A percentile compares a stretch with the other conserved stretches of the same genome.
Evolutionary conservation across 306 rosid species (phyloP).

Genomic region (Phaseolus lunatus): DNA sequence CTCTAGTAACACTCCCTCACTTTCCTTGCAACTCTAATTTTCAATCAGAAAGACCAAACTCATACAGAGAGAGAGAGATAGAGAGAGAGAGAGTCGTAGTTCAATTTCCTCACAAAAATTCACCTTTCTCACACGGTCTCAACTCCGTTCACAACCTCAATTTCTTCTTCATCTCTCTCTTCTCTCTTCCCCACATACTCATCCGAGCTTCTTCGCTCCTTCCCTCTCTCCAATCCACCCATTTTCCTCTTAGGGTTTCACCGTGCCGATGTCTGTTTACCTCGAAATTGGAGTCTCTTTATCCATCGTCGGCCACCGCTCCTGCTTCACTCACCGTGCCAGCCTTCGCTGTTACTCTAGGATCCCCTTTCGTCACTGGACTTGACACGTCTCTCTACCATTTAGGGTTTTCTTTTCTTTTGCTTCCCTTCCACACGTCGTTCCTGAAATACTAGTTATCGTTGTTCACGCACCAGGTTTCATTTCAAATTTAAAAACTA

Average conservation of each 20-base stretch:
- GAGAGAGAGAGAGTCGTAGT: background rate
- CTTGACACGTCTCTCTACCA: slow-evolving; percentile 31
- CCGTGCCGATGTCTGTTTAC: slow-evolving; percentile 51
- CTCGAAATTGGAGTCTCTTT: slow-evolving; percentile 32
- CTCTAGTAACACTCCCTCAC: background rate
- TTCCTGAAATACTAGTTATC: background rate
- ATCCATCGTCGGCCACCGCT: slow-evolving; percentile 37
- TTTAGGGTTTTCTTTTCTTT: slow-evolving; percentile 16
- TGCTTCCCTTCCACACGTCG: background rate
- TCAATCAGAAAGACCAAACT: background rate
- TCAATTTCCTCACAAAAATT: background rate
- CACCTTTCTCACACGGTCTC: too few relatives aligned
- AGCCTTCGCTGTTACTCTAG: slow-evolving; percentile 47
- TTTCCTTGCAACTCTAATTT: background rate
- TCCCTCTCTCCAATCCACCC: background rate
- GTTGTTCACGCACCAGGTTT: background rate
- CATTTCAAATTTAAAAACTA: background rate
- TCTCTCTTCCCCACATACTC: background rate
- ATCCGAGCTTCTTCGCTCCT: background rate
- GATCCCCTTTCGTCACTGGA: slow-evolving; percentile 52
- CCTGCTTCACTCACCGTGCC: slow-evolving; percentile 46
- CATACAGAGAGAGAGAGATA: background rate
- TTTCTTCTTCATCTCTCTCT: background rate
- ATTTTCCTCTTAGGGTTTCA: slow-evolving; percentile 45
- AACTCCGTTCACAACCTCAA: background rate